A percentile compares a stretch with the other conserved stretches of the same genome.
These are phyloP conservation scores for Apiospora malaysiana DNA, from an alignment of 2,329 filamentous ascomycete species.

Conservation along the genomic window DNA sequence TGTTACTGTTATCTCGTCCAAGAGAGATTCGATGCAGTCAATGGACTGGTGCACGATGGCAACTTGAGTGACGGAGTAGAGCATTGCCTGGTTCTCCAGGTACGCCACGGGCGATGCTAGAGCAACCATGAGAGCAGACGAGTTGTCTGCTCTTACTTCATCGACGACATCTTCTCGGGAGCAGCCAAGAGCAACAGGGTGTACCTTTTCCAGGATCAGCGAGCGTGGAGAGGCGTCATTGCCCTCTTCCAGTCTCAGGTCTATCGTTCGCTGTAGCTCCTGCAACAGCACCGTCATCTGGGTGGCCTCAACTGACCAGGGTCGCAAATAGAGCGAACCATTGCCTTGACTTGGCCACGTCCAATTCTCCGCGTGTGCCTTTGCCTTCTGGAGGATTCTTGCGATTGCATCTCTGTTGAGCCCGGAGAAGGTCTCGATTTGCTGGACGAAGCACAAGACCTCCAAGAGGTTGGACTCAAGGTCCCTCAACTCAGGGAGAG, in stretches of 20 bases:
- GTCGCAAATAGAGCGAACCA: not conserved
- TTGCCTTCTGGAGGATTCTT: constrained; percentile 19
- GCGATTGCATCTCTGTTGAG: constrained; percentile 24
- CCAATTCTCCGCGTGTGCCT: not conserved
- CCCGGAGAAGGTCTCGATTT: constrained; percentile 21
- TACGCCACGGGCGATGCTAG: constrained; percentile 24
- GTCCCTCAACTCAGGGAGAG: constrained; percentile 22
- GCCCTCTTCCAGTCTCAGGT: not conserved
- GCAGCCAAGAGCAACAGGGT: constrained; percentile 22
- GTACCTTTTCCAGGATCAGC: constrained; percentile 22
- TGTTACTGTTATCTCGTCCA: constrained; percentile 24
- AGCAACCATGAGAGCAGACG: constrained; percentile 24
- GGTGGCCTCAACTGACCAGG: not conserved
- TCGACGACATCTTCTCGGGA: constrained; percentile 21
- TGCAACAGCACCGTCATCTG: constrained; percentile 4
- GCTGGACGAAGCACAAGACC: constrained; percentile 7
- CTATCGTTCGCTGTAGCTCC: not conserved
- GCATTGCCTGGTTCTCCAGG: constrained; percentile 26
- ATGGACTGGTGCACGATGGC: constrained; percentile 22
- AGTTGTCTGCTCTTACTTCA: constrained; percentile 22
- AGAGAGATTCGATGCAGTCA: constrained; percentile 24
- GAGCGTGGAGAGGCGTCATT: constrained; percentile 1
- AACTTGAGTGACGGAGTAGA: constrained; percentile 26
- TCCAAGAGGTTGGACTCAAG: constrained; percentile 22
- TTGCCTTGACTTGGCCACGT: not conserved